Evolutionary conservation across 148 eudicot species (phyloP).

Genomic region (Rhododendron molle): DNA sequence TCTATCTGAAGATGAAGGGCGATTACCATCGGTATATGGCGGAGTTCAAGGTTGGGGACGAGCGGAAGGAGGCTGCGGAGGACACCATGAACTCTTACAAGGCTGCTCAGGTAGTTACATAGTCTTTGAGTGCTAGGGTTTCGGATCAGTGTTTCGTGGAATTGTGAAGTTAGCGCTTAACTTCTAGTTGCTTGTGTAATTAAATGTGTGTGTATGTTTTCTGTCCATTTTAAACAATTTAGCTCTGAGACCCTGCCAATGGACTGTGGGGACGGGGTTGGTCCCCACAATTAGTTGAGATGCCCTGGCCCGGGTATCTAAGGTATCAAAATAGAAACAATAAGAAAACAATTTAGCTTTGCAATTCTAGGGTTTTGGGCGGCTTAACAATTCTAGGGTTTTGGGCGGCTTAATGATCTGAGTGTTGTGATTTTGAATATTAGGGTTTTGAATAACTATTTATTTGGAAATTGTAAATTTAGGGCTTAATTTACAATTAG

Average conservation of each 20-base stretch:
- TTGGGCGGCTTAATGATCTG: neutral
- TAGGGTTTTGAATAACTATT: neutral
- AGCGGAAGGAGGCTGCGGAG: conserved; percentile 32
- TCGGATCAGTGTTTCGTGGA: neutral
- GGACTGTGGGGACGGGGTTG: too few species aligned
- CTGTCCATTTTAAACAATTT: neutral
- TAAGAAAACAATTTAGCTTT: too few species aligned
- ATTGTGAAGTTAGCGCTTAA: neutral
- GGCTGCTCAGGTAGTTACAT: conserved; percentile 29
- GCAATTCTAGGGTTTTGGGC: too few species aligned
- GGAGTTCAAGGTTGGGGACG: conserved; percentile 35
- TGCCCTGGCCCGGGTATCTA: too few species aligned
- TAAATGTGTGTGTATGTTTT: neutral
- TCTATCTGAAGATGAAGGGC: conserved; percentile 36
- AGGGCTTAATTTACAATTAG: neutral
- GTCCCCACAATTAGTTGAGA: too few species aligned
- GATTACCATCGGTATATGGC: conserved; percentile 34
- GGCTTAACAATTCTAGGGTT: neutral
- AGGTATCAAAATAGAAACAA: too few species aligned
- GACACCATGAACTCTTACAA: conserved; percentile 32
- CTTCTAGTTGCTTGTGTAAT: neutral
- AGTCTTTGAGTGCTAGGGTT: neutral
- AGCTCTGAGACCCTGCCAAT: neutral
- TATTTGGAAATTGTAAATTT: neutral
- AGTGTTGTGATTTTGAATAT: neutral